These are phyloP conservation scores for Euptelea pleiosperma DNA, from an alignment of 164 flowering plant species.

Conservation along the genomic window DNA sequence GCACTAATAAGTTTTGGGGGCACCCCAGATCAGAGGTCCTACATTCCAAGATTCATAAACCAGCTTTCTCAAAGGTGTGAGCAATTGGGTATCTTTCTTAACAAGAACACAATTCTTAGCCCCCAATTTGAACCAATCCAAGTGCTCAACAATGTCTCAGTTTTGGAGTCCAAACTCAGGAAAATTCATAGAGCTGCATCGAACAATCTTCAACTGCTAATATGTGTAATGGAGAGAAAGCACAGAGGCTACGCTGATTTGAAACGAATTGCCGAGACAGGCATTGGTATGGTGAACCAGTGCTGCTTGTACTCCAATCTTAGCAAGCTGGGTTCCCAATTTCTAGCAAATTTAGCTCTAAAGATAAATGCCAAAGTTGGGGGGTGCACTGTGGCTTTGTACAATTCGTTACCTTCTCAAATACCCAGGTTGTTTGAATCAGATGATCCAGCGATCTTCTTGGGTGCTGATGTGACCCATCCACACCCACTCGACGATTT, in stretches of 20 bases:
- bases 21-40: conserved; percentile 52
- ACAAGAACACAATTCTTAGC: conserved; percentile 39
- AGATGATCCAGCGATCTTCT: conserved; percentile 76
- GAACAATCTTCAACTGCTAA: conserved; percentile 65
- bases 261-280: conserved; percentile 88
- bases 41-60: conserved; percentile 59
- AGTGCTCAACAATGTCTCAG: conserved; percentile 54
- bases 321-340: conserved; percentile 58
- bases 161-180: conserved; percentile 70
- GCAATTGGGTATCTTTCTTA: conserved; percentile 72
- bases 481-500: conserved; percentile 86
- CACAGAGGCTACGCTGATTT: conserved; percentile 93
- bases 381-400: conserved; percentile 82
- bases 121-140: conserved; percentile 73
- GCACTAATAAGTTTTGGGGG: conserved; percentile 90
- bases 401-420: conserved; percentile 67
- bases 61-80: conserved; percentile 74
- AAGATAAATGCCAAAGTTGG: conserved; percentile 96
- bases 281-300: conserved; percentile 75
- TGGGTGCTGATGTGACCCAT: conserved; percentile 99
- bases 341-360: conserved; percentile 79
- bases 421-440: conserved; percentile 55
- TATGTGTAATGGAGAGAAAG: conserved; percentile 84
- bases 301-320: conserved; percentile 82
- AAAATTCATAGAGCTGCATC: conserved; percentile 51